A percentile compares a stretch with the other conserved stretches of the same genome.
phyloP scores from a whole-genome alignment of 208 protist species.

The Acanthamoeba divionensis region DNA sequence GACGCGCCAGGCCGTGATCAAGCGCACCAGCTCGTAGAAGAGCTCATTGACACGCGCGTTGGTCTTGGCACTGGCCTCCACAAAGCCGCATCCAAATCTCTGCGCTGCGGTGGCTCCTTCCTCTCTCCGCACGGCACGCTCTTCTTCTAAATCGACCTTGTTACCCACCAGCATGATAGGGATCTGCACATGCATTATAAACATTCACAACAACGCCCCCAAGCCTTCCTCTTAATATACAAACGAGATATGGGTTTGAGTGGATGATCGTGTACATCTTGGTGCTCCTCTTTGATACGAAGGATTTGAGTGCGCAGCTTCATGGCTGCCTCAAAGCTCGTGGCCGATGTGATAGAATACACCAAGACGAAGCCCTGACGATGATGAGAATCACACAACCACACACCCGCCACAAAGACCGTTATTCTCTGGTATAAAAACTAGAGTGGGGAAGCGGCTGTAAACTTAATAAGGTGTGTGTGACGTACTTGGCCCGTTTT shows the following conservation, averaged over 20 bases:
- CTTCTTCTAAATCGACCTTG: constrained; percentile 70
- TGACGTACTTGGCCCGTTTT: constrained; percentile 15
- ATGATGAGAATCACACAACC: too few species aligned
- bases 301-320: constrained; percentile 71
- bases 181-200: constrained; percentile 54
- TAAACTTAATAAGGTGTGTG: neutral
- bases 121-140: constrained; percentile 49
- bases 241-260: neutral
- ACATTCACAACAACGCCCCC: neutral
- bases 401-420: constrained; percentile 74
- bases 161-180: constrained; percentile 79
- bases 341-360: constrained; percentile 64
- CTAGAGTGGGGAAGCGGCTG: neutral
- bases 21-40: constrained; percentile 62
- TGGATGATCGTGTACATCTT: neutral
- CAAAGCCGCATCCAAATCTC: constrained; percentile 61
- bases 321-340: constrained; percentile 61
- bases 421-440: too few species aligned
- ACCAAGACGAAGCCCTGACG: constrained; percentile 76
- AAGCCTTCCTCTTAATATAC: neutral
- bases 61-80: constrained; percentile 69
- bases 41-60: constrained; percentile 62
- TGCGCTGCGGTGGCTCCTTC: constrained; percentile 58
- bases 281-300: constrained; percentile 65
- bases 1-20: constrained; percentile 60